Evolutionary conservation across 2,329 filamentous ascomycete species (phyloP), one percentile per base, ranked within the genome.

Genomic region (Rutstroemia sp.): DNA sequence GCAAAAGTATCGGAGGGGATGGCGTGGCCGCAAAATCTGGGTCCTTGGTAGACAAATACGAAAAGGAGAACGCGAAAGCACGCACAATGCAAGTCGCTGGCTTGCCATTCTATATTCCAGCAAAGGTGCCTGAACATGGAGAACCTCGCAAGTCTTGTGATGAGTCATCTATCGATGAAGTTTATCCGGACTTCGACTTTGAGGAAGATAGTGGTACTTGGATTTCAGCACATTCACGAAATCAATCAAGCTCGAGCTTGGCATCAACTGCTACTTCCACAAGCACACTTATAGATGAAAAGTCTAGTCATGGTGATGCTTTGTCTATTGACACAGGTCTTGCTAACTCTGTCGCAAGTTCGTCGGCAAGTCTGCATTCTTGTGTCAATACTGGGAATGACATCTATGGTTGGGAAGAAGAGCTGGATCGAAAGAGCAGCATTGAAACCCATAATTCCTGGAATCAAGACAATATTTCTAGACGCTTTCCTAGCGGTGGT

Each of bases 321-420:
- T 51, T 63, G 39, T 63, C 64, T 6, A 14, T 65, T 6, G 64
- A 67, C 38, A 64, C 63, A 4, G 62, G 54, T 56, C 46, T 65
- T 57, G 60, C 66, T 64, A 73, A 53, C 19, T 63, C 65, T 57
- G 48, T 65, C 57, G 60, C 66, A 64, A 73, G 54, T 27, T 63
- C 65, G 10, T 57, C 65, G 23, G 60, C 64, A n/a, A 68, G 69
- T 25, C 67, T 68, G 27, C 67, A 68, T 40, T 66, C 54, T 6
- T 34, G 17, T 34, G 12, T 36, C 67, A 2, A 51, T 65, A 5
- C 68, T 4, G 67, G 67, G 5, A 66, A 70, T 2, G 78, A 81
- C 55, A 62, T 73, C 4, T 81, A 81, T 56, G 78, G 79, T 12
- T 82, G 78, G 79, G 78, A 81, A 57, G 77, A 76, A 9, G 77